Percentiles rank a stretch among this genome's conserved stretches.
phyloP scores from a whole-genome alignment of 352 stramenopile species.

The Phytopythium mirpurense region DNA sequence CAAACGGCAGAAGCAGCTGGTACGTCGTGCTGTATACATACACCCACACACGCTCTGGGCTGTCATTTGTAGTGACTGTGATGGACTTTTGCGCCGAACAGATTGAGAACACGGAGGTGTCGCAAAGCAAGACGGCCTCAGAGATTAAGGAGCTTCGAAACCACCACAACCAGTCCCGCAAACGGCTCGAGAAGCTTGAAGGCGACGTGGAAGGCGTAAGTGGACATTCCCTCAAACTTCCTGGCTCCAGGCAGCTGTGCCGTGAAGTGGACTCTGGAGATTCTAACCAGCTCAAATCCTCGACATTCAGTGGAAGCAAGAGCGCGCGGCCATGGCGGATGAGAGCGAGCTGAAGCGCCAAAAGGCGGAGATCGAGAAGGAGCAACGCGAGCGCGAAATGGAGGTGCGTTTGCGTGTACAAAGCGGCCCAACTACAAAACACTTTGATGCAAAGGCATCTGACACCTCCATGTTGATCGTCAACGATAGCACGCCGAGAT shows the following conservation, averaged over 20 bases:
- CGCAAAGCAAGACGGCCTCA: conserved; percentile 60
- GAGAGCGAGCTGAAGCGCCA: conserved; percentile 44
- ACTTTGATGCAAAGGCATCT: too few species aligned
- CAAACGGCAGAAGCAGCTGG: conserved; percentile 50
- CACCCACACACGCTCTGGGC: too few species aligned
- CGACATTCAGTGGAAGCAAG: conserved; percentile 67
- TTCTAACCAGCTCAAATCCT: too few species aligned
- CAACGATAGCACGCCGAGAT: conserved; percentile 58
- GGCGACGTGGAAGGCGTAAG: conserved; percentile 46
- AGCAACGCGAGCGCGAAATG: conserved; percentile 65
- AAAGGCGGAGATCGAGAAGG: conserved; percentile 57
- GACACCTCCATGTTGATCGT: background rate
- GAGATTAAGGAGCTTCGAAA: conserved; percentile 69
- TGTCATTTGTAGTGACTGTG: background rate
- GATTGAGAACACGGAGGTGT: conserved; percentile 60
- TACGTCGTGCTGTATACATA: too few species aligned
- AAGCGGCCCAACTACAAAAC: too few species aligned
- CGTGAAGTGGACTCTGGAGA: too few species aligned
- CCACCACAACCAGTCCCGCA: conserved; percentile 56
- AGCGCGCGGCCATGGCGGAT: conserved; percentile 43
- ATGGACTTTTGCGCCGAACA: conserved; percentile 25
- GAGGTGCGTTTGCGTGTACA: conserved; percentile 43
- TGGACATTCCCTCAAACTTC: too few species aligned
- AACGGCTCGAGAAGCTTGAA: conserved; percentile 68
- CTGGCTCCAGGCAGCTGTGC: background rate